A percentile compares a stretch with the other conserved stretches of the same genome.
Conservation (phyloP, 768 basidiomycete genomes). For the Podaxis sp. region DNA sequence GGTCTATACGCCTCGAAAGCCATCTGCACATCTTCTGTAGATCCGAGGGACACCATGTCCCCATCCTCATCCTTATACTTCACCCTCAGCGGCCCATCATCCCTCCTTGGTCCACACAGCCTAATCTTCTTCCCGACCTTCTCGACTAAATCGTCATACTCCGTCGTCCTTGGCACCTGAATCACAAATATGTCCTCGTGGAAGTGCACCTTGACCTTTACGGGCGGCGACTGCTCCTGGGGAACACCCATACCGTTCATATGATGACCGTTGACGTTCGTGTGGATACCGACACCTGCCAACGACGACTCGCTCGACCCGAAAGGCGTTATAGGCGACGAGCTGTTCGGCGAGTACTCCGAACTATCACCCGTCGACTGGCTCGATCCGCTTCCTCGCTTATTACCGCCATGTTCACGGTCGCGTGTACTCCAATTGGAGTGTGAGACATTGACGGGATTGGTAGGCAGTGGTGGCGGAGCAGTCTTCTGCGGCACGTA, state of each 20-base stretch:
- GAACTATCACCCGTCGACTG: conserved; percentile 81
- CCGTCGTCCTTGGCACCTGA: conserved; percentile 77
- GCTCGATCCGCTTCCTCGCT: conserved; percentile 84
- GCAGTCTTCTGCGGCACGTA: conserved; percentile 60
- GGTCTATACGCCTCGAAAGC: conserved; percentile 84
- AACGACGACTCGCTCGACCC: conserved; percentile 88
- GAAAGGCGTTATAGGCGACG: conserved; percentile 86
- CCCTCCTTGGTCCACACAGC: conserved; percentile 79
- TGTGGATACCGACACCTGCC: conserved; percentile 38
- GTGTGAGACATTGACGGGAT: conserved; percentile 24
- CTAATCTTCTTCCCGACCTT: conserved; percentile 92
- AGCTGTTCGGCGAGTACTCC: conserved; percentile 81
- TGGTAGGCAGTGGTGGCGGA: conserved; percentile 56
- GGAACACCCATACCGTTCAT: conserved; percentile 2
- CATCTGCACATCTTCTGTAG: conserved; percentile 93
- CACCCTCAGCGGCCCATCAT: conserved; percentile 79
- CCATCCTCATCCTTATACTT: conserved; percentile 94
- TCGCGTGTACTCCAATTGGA: conserved; percentile 38
- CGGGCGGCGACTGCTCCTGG: conserved; percentile 35
- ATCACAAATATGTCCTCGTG: conserved; percentile 95
- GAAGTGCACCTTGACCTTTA: conserved; percentile 94
- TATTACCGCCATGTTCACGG: conserved; percentile 41
- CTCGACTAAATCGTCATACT: conserved; percentile 83
- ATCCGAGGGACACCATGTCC: conserved; percentile 83
- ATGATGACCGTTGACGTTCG: conserved; percentile 24